Conservation (phyloP, 805 yeast genomes). For the Babjeviella inositovora region DNA sequence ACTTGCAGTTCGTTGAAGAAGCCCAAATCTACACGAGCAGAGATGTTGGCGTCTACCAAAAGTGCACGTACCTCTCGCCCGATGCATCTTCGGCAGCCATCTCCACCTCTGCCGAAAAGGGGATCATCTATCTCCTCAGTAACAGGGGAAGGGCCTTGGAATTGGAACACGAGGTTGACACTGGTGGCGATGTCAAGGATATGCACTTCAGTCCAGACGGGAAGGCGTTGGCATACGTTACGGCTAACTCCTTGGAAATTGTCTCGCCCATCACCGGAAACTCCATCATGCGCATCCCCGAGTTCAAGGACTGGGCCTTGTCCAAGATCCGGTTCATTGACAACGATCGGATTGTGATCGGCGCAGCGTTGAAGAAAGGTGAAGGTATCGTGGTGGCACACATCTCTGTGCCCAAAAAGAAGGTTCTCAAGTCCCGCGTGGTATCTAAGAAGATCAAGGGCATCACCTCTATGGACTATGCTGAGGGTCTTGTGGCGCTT, state of each 20-base stretch:
- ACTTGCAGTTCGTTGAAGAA: slow-evolving; percentile 40
- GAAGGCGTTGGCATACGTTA: slow-evolving; percentile 44
- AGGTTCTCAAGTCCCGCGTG: slow-evolving; percentile 20
- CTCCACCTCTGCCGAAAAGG: slow-evolving; percentile 53
- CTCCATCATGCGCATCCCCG: slow-evolving; percentile 9
- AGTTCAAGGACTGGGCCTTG: slow-evolving; percentile 7
- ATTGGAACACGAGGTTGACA: slow-evolving; percentile 33
- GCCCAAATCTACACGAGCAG: slow-evolving; percentile 37
- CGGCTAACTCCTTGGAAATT: slow-evolving; percentile 34
- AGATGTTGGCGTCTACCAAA: slow-evolving; percentile 43
- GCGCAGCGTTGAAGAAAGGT: slow-evolving; percentile 21
- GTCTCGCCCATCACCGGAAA: slow-evolving; percentile 31
- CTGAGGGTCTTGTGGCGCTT: slow-evolving; percentile 31
- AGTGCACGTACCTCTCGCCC: slow-evolving; percentile 36
- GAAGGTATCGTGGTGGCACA: slow-evolving; percentile 27
- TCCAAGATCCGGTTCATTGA: slow-evolving; percentile 13
- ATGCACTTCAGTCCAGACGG: slow-evolving; percentile 55
- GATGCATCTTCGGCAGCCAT: slow-evolving; percentile 53
- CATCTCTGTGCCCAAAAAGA: slow-evolving; percentile 22
- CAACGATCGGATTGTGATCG: slow-evolving; percentile 15
- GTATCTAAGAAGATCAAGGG: slow-evolving; percentile 14
- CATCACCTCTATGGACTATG: slow-evolving; percentile 28
- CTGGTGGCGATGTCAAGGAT: slow-evolving; percentile 43
- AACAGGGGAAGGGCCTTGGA: slow-evolving; percentile 36
- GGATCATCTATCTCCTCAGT: slow-evolving; percentile 45